Evolutionary conservation across 2,329 filamentous ascomycete genomes (phyloP).

Genomic region (Acephala macrosclerotiorum): DNA sequence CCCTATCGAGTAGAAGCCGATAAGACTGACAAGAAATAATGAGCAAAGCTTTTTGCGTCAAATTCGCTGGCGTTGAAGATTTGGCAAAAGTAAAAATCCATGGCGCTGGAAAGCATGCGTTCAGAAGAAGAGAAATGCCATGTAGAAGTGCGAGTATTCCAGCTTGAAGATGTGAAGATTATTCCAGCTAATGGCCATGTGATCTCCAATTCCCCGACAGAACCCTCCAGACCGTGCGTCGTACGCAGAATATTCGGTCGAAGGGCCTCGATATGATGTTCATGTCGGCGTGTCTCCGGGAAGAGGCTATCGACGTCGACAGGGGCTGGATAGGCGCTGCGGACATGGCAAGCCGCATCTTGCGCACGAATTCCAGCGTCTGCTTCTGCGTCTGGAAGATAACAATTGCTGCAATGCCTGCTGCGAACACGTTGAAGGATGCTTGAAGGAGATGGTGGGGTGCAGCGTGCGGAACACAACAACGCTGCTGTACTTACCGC

Average conservation of each 20-base stretch:
- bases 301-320: constrained; percentile 1
- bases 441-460: constrained; percentile 7
- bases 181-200: constrained; percentile 9
- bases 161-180: not conserved
- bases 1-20: constrained; percentile 21
- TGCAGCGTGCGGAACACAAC: constrained; percentile 1
- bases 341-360: constrained; percentile 25
- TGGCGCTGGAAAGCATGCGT: not conserved
- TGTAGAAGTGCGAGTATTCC: not conserved
- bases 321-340: constrained; percentile 1
- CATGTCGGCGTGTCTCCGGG: constrained; percentile 17
- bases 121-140: not conserved
- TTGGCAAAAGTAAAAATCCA: not conserved
- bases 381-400: not conserved
- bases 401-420: not conserved
- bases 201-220: constrained; percentile 20
- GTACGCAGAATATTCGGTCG: constrained; percentile 14
- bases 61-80: not conserved
- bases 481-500: not conserved
- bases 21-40: constrained; percentile 16
- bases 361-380: constrained; percentile 23
- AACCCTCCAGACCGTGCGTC: constrained; percentile 11
- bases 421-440: constrained; percentile 7
- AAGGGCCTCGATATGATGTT: constrained; percentile 22
- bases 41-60: not conserved